Evolutionary conservation across 2,329 filamentous ascomycete species (phyloP), one percentile per base, ranked within the genome.

Genomic region (Aspergillus costaricaensis): DNA sequence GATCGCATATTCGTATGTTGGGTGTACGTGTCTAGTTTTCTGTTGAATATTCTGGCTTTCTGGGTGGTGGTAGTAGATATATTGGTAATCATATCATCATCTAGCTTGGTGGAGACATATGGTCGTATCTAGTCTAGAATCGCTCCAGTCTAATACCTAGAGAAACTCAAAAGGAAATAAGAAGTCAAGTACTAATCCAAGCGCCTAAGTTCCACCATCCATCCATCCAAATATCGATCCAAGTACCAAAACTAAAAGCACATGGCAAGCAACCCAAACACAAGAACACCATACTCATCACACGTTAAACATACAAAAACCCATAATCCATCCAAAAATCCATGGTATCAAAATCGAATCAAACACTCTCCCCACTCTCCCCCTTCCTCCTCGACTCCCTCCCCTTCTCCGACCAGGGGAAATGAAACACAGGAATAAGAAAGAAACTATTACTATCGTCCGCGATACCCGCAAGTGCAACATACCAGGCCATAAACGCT

Each of bases 401-500:
- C 47, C 86, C 89, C 81, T 89, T 88, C 70, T 89, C 89, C 41
- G 90, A 93, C 92, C 92, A 96, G 41, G 92, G 92, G 82, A 96
- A 94, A 81, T 96, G 91, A 69, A 89, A 87, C 63, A 96, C 91
- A 53, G 92, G 92, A 61, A 95, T 86, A 74, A 93, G 82, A 81
- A 96, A 93, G 85, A 96, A 96, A 80, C 91, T 93, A 62, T 81
- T 81, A 53, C 70, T 77, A 9, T 69, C 70, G 59, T 94, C 90
- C 57, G 88, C 87, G 59, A 93, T 84, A 82, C 90, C 90, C 57
- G 90, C 89, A 65, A 92, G 81, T n/a, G 90, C 90, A 68, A 90
- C 91, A 76, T 92, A 94, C 91, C 91, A 94, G 1, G 90, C 90
- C 63, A 91, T 71, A 71, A 94, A 93, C 0, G 90, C 88, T 0